These are phyloP conservation scores for Saksenaea vasiformis DNA, from an alignment of 371 early-diverging fungal species.

Conservation along the genomic window DNA sequence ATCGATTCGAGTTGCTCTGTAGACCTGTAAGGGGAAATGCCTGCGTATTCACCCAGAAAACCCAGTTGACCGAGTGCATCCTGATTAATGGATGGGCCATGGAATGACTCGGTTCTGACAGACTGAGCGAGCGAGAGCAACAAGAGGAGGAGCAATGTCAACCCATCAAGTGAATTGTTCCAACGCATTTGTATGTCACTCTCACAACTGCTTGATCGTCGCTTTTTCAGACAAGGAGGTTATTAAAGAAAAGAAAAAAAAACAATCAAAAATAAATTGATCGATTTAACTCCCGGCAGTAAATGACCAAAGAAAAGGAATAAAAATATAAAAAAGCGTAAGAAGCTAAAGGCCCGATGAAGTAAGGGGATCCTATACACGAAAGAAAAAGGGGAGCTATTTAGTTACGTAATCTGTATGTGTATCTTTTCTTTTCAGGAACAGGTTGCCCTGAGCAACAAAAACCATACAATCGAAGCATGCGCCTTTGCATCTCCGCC, in stretches of 20 bases:
- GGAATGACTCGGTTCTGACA: conserved; percentile 5
- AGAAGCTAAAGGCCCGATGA: no score
- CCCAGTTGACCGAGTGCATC: conserved; percentile 34
- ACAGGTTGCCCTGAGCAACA: no score
- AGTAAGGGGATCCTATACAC: no score
- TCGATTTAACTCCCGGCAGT: no score
- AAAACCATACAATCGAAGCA: no score
- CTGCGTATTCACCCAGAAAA: conserved; percentile 41
- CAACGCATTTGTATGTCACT: conserved; percentile 4
- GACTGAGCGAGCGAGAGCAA: conserved; percentile 1
- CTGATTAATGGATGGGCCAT: conserved; percentile 13
- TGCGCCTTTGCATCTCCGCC: no score
- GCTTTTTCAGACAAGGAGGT: conserved; percentile 3
- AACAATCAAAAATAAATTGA: background rate
- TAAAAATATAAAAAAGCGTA: no score
- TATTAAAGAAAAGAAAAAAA: conserved; percentile 15
- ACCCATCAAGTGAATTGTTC: background rate
- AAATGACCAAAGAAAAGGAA: no score
- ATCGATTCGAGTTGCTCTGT: conserved; percentile 25
- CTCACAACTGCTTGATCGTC: background rate
- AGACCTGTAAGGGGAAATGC: conserved; percentile 30
- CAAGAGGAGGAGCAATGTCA: background rate
- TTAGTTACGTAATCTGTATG: no score
- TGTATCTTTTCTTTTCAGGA: no score
- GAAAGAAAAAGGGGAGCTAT: no score